These are phyloP conservation scores for Mycena polygramma DNA, from an alignment of 768 basidiomycete genomes.

Conservation along the genomic window DNA sequence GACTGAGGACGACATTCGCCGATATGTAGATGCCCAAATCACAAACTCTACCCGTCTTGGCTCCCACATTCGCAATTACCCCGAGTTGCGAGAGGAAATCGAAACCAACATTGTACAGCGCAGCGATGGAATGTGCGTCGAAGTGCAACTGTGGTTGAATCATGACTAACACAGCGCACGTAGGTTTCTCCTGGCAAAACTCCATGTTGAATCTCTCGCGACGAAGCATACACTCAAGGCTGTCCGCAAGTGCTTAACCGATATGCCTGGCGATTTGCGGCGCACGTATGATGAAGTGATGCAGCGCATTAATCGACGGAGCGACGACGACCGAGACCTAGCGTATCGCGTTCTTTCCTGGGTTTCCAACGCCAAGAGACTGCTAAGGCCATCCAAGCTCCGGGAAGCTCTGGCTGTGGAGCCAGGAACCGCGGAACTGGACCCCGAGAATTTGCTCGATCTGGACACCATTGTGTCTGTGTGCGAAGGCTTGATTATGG, in stretches of 20 bases:
- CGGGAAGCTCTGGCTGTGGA: slow-evolving; percentile 4
- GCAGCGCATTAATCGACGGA: slow-evolving; percentile 10
- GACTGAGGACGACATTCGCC: slow-evolving; percentile 14
- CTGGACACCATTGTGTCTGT: slow-evolving; percentile 16
- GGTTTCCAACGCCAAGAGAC: slow-evolving; percentile 3
- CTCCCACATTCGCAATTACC: not conserved
- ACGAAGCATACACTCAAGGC: slow-evolving; percentile 10
- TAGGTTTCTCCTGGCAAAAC: slow-evolving; percentile 18
- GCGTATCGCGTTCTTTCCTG: slow-evolving; percentile 5
- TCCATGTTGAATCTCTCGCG: slow-evolving; percentile 15
- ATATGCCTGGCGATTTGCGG: not conserved
- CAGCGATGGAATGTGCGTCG: slow-evolving; percentile 19
- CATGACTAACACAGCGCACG: not conserved
- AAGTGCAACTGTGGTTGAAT: not conserved
- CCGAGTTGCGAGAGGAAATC: slow-evolving; percentile 7
- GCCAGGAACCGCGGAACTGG: not conserved
- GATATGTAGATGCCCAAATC: slow-evolving; percentile 10
- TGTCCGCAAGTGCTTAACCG: not conserved
- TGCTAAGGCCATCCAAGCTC: slow-evolving; percentile 5
- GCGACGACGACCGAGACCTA: slow-evolving; percentile 8
- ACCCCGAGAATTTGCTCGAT: slow-evolving; percentile 3
- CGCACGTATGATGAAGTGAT: slow-evolving; percentile 12
- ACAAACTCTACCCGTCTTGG: not conserved
- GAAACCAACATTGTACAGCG: slow-evolving; percentile 6
- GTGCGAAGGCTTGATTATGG: slow-evolving; percentile 4